Percentiles rank a stretch among this genome's conserved stretches.
Conservation (phyloP, 2,329 filamentous ascomycete species). For the Fusarium circinatum region DNA sequence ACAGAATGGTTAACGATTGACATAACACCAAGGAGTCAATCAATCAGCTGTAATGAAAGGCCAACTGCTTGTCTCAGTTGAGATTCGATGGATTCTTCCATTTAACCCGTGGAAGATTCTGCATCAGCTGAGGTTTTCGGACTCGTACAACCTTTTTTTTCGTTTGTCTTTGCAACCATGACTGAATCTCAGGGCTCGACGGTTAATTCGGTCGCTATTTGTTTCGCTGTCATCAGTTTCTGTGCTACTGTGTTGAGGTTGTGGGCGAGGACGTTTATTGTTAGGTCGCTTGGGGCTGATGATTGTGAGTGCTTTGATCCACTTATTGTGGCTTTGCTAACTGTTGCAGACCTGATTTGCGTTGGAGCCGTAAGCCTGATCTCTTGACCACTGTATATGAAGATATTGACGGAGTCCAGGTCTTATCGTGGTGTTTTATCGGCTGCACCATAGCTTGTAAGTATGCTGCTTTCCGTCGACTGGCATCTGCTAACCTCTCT, state of each 20-base stretch:
- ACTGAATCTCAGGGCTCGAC: conserved; percentile 18
- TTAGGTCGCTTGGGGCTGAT: conserved; percentile 21
- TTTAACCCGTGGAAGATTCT: conserved; percentile 4
- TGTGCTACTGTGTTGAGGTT: conserved; percentile 24
- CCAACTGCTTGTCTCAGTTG: conserved; percentile 9
- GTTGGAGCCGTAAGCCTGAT: conserved; percentile 8
- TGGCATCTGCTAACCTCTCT: not conserved
- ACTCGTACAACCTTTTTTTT: not conserved
- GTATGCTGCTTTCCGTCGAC: not conserved
- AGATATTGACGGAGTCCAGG: not conserved
- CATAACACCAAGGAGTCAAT: not conserved
- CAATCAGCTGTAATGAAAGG: not conserved
- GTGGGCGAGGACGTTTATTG: conserved; percentile 28
- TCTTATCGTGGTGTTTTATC: conserved; percentile 24
- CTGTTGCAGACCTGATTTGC: conserved; percentile 20
- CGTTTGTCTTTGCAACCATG: not conserved
- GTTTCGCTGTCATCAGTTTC: conserved; percentile 27
- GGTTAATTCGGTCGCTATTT: conserved; percentile 20
- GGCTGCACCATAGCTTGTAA: conserved; percentile 24
- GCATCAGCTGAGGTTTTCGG: not conserved
- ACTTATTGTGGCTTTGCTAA: not conserved
- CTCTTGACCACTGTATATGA: rapidly evolving
- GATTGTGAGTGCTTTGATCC: conserved; percentile 15
- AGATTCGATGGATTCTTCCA: not conserved
- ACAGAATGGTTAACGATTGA: conserved; percentile 1